Evolutionary conservation across 768 basidiomycete genomes (phyloP).

Genomic region (Termitomyces sp.): DNA sequence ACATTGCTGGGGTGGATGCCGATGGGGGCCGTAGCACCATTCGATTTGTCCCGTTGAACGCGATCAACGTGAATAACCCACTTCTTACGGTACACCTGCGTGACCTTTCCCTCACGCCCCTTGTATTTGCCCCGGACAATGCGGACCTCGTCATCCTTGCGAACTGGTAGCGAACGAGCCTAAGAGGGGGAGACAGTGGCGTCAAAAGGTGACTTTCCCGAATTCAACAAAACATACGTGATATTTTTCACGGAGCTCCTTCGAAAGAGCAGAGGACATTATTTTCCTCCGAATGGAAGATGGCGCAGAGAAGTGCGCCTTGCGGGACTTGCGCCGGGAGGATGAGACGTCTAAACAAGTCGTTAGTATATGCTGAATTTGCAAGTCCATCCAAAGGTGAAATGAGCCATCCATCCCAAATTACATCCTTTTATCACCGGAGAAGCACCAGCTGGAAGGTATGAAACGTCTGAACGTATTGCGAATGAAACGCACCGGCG

Average conservation of each 20-base stretch:
- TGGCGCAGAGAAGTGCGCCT: constrained; percentile 95
- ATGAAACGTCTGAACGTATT: constrained; percentile 14
- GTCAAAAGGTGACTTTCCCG: background rate
- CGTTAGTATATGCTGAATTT: constrained; percentile 26
- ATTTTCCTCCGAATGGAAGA: constrained; percentile 95
- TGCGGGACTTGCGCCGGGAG: constrained; percentile 96
- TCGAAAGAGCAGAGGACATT: constrained; percentile 94
- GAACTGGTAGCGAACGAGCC: constrained; percentile 89
- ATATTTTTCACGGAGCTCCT: constrained; percentile 91
- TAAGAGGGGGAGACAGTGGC: constrained; percentile 22
- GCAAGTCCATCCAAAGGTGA: constrained; percentile 37
- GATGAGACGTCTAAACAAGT: constrained; percentile 70
- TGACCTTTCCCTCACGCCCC: constrained; percentile 97
- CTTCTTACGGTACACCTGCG: constrained; percentile 97
- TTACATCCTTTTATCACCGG: constrained; percentile 22
- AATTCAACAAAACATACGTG: constrained; percentile 51
- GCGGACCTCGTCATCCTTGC: constrained; percentile 97
- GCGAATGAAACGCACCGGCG: constrained; percentile 57
- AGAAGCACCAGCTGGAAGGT: constrained; percentile 20
- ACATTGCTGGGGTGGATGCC: constrained; percentile 97
- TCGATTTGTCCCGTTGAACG: constrained; percentile 95
- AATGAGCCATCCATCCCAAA: constrained; percentile 51
- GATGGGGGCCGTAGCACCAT: constrained; percentile 89
- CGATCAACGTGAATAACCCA: constrained; percentile 99
- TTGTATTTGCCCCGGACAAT: constrained; percentile 98